A percentile compares a stretch with the other conserved stretches of the same genome.
phyloP scores from a whole-genome alignment of 1,284 basidiomycete genomes.

The Phylloboletellus chloephorus region DNA sequence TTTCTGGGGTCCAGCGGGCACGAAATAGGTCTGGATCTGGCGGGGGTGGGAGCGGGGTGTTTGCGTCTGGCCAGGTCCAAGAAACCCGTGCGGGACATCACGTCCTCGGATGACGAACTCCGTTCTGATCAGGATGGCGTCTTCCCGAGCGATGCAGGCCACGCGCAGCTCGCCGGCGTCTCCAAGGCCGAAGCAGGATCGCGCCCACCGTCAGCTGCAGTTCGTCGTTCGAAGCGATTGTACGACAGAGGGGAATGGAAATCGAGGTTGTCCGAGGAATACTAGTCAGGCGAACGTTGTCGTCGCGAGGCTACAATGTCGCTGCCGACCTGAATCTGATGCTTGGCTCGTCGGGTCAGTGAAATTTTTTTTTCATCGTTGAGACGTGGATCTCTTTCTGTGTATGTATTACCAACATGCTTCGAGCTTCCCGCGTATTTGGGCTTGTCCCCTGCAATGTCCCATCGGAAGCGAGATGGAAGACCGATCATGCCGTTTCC shows the following conservation, averaged over 20 bases:
- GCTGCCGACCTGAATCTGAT: not conserved
- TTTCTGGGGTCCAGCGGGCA: not conserved
- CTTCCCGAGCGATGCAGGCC: not conserved
- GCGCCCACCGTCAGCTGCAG: not conserved
- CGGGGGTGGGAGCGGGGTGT: not conserved
- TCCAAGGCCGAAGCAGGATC: not conserved
- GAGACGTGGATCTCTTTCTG: not conserved
- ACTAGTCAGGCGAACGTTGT: not conserved
- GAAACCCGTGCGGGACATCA: not conserved
- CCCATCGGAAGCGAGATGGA: not conserved
- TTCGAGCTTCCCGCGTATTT: conserved; percentile 9
- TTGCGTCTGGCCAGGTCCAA: not conserved
- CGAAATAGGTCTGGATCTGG: not conserved
- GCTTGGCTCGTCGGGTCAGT: not conserved
- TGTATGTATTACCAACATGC: not conserved
- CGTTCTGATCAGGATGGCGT: not conserved
- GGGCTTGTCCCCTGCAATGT: not conserved
- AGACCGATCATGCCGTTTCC: not conserved
- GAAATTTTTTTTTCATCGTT: not conserved
- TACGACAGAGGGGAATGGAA: conserved; percentile 13
- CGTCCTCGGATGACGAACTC: not conserved
- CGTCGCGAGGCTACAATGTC: not conserved
- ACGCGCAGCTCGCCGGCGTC: not conserved
- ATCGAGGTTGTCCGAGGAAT: conserved; percentile 13
- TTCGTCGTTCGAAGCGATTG: conserved; percentile 5